Base-by-base conservation (phyloP, 768 basidiomycete species). In the Tephrocybe sp. region DNA sequence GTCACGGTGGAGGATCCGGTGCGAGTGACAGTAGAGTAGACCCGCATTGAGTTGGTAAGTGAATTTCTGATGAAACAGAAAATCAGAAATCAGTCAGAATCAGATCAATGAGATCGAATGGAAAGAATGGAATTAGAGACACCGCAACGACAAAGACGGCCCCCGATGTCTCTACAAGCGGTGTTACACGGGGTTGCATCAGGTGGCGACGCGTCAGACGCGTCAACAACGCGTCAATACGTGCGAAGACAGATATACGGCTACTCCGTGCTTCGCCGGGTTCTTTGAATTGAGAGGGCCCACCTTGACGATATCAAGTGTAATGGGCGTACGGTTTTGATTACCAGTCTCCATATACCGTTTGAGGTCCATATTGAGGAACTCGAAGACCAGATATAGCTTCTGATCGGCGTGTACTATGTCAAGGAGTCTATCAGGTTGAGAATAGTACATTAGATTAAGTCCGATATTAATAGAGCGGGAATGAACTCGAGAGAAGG, bases 371-470 rank as follows among this genome's bases (percentile, higher is more conserved):
- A 95, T 86, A 64, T 99, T 95, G 48, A 99, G 79, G 69, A 94
- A 98, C 70, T 99, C 97, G 64, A 94, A 97, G 27, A 99, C 97
- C 52, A 99, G 85, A 71, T 95, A 99, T 26, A 99, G 80, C 68
- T 97, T 97, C 69, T 94, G 87, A 68, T 99, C 97, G 11, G 89
- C 88, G 64, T 98, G 96, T 3, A 98, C 92, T 58, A 98, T 97
- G 69, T 99, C 95, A 44, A 97, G 76, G 54, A 98, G 75, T 66
- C 97, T 98, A 60, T 47, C 60, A 18, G 11, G 15, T 43, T 16
- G 25, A 41, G 16, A 5, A 35, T 7, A 9, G 11, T 45, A 31
- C 27, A 28, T 28, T 36, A 28, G 42, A 26, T 51, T 15, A 26
- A 32, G 12, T 26, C 18, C 31, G 15, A 34, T 41, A 9, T 25